Base-by-base conservation (phyloP, 306 rosid species). In the Castanea mollissima region DNA sequence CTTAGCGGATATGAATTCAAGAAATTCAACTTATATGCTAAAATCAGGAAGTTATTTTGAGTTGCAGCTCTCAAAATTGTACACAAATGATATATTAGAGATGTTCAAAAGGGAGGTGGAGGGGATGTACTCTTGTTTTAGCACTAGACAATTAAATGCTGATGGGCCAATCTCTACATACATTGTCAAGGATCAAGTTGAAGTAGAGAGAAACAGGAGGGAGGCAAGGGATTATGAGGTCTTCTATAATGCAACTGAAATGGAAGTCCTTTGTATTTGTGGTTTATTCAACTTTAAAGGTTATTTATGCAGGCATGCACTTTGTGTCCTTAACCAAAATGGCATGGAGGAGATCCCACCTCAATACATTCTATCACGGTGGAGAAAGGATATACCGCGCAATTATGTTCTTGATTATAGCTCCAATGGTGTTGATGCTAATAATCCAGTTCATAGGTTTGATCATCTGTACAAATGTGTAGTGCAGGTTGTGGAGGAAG, bases 401-500 rank as follows among this genome's bases (percentile, higher is more conserved):
- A 86, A 32, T 71, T 86, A 89, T 58, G 83, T 89, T 59, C 81
- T 83, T 56, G 70, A 85, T 74, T 85, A 86, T 54, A 79, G 84
- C 63, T 78, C 63, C 80, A 62, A 71, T 25, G 87, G 91, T 7
- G 83, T 89, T 54, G 93, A 89, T 67, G 62, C 80, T 10, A 82
- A 79, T 29, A 92, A 88, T 81, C 93, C 90, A 57, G 79, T 87
- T 82, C 92, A 87, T 79, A 85, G 93, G 83, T 86, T 84, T 62
- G 92, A 87, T 69, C 88, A 86, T 79, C 41, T 92, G 73, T 89
- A 86, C 76, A 89, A 76, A 86, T 84, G 86, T 77, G 38, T 86
- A 15, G 93, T 92, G 76, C 90, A 87, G 86, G 95, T 86, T 44
- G 89, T 89, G 78, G 94, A 92, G 77, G 91, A 87, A 86, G 94